phyloP scores from a whole-genome alignment of 495 filamentous ascomycete genomes.

The Mycothermus thermophilus region DNA sequence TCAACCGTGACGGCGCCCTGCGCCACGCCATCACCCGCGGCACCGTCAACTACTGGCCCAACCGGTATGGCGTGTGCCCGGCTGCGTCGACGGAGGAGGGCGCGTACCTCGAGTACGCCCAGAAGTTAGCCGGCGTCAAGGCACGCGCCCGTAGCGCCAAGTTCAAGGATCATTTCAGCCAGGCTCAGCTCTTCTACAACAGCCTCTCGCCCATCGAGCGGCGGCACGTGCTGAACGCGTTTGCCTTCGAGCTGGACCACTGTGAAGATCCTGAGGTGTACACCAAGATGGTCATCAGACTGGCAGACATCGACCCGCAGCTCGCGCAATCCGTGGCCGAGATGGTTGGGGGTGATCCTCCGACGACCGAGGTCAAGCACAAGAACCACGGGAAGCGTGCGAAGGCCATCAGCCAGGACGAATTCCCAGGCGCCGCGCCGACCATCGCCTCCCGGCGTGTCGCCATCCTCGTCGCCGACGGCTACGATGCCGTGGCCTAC shows the following conservation, averaged over 20 bases:
- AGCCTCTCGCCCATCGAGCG: conserved; percentile 60
- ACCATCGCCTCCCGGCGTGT: conserved; percentile 61
- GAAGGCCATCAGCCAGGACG: conserved; percentile 51
- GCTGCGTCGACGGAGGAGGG: conserved; percentile 46
- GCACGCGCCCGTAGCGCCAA: conserved; percentile 56
- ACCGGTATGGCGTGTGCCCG: conserved; percentile 51
- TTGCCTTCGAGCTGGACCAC: conserved; percentile 77
- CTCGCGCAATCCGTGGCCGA: conserved; percentile 56
- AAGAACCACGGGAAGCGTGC: conserved; percentile 56
- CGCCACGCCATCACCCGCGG: conserved; percentile 44
- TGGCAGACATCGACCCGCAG: conserved; percentile 55
- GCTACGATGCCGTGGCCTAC: conserved; percentile 57
- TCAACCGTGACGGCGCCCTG: conserved; percentile 61
- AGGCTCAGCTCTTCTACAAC: conserved; percentile 69
- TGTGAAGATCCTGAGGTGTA: conserved; percentile 80
- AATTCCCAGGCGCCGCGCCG: conserved; percentile 46
- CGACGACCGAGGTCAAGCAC: conserved; percentile 29
- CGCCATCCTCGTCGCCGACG: conserved; percentile 70
- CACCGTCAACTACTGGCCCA: conserved; percentile 82
- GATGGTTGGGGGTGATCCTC: conserved; percentile 50
- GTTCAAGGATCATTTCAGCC: conserved; percentile 66
- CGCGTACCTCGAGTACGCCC: conserved; percentile 54
- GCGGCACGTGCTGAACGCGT: conserved; percentile 51
- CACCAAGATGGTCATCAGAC: conserved; percentile 51
- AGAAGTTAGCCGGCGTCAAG: conserved; percentile 56